Evolutionary conservation across 2,329 filamentous ascomycete species (phyloP), one percentile per base, ranked within the genome.

Genomic region (Diaporthe sp.): DNA sequence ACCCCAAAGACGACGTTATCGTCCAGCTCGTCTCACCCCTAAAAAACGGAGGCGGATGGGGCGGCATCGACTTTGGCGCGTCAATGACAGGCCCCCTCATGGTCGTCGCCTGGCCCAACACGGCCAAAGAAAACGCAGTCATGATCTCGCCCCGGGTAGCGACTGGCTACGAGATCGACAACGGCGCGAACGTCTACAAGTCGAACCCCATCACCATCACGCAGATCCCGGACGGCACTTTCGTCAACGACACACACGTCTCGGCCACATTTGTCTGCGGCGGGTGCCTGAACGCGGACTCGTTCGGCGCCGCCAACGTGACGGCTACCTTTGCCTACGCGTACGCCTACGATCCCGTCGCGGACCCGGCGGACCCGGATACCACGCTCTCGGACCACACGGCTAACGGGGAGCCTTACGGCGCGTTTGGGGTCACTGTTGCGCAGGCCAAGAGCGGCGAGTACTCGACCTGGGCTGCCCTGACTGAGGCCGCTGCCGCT

Each of bases 201-300:
- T 82, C 83, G 4, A 84, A 82, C 17, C 82, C 82, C 30, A 83
- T 85, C 42, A 83, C 83, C 17, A 77, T 86, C 22, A 78, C 79
- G 1, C 84, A 87, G 19, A 89, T 89, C 75, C 81, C 86, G 32
- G 86, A 87, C 30, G 87, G 88, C 35, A 88, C 87, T 1, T 88
- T 86, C 32, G 80, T 88, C 73, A 90, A 89, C 82, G 81, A 80
- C 75, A 89, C 88, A 1, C 86, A 89, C 76, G 86, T 85, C 78
- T 86, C 86, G 2, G 88, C 87, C 76, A 90, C 88, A 0, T 90
- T 89, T 80, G 83, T 90, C 50, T 90, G 88, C 77, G 80, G 83
- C 59, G 82, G 82, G 15, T 88, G 86, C 72, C 80, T 86, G 72
- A 79, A 80, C 25, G 79, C 79, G 7, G 83, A 84, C 71, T 76